Conservation (phyloP, 225 moss, liverwort and hornwort genomes). For the Marchantia polymorpha region DNA sequence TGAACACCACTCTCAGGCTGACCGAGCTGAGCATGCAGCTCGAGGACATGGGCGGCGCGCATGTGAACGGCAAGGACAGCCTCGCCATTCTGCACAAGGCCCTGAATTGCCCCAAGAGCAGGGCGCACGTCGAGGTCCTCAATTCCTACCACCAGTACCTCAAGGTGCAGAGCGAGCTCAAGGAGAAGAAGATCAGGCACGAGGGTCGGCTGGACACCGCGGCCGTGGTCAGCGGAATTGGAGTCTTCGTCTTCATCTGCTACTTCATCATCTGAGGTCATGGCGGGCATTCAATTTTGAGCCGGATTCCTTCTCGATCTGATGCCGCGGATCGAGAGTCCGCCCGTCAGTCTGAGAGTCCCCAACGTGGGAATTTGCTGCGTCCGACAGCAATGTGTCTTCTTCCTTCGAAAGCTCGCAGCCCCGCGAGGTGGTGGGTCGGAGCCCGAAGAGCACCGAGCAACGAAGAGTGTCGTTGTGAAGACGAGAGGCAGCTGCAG, state of each 20-base stretch:
- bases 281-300: not conserved
- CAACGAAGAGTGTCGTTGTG: not conserved
- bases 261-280: constrained; percentile 32
- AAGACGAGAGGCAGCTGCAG: not conserved
- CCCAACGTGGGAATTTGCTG: not conserved
- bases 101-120: constrained; percentile 51
- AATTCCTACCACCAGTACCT: constrained; percentile 56
- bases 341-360: not conserved
- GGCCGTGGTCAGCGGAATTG: constrained; percentile 45
- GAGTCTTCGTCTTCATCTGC: constrained; percentile 45
- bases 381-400: not conserved
- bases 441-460: not conserved
- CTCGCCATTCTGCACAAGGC: constrained; percentile 49
- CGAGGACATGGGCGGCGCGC: constrained; percentile 55
- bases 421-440: not conserved
- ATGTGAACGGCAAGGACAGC: constrained; percentile 59
- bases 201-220: constrained; percentile 56
- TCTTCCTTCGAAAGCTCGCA: not conserved
- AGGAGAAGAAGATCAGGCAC: constrained; percentile 44
- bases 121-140: constrained; percentile 36
- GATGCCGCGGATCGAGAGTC: not conserved
- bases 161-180: constrained; percentile 47
- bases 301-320: not conserved
- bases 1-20: constrained; percentile 47
- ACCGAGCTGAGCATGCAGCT: constrained; percentile 68